phyloP scores from a whole-genome alignment of 225 moss, liverwort and hornwort genomes.

The Antitrichia curtipendula region DNA sequence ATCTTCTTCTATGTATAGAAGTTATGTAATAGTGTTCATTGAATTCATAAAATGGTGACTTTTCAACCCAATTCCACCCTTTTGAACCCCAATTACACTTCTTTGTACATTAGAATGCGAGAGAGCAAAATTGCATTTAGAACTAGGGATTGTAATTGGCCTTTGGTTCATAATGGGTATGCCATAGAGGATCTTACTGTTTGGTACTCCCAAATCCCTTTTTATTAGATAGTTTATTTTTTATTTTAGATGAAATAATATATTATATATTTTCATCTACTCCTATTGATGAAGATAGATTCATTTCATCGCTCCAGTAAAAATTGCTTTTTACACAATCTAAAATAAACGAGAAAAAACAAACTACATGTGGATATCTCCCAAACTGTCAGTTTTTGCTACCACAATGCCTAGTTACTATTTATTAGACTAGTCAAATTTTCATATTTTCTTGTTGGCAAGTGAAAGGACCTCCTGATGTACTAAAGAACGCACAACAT shows the following conservation, averaged over 20 bases:
- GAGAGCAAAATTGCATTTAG: fast-evolving
- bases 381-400: background rate
- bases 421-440: background rate
- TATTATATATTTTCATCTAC: background rate
- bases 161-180: background rate
- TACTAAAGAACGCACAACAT: fast-evolving
- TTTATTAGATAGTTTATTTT: background rate
- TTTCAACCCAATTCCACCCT: background rate
- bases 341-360: background rate
- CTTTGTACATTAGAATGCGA: background rate
- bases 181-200: background rate
- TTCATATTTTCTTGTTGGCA: fast-evolving
- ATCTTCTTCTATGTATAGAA: too few relatives aligned
- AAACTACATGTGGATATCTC: fast-evolving
- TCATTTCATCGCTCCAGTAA: background rate
- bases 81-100: background rate
- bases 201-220: fast-evolving
- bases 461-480: fast-evolving
- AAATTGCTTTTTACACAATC: fast-evolving
- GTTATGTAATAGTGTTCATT: too few relatives aligned
- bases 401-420: fast-evolving
- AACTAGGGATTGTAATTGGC: background rate
- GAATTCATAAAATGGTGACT: too few relatives aligned
- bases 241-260: background rate
- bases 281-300: background rate